phyloP scores from a whole-genome alignment of 495 filamentous ascomycete species.

The Talaromyces thailandensis region DNA sequence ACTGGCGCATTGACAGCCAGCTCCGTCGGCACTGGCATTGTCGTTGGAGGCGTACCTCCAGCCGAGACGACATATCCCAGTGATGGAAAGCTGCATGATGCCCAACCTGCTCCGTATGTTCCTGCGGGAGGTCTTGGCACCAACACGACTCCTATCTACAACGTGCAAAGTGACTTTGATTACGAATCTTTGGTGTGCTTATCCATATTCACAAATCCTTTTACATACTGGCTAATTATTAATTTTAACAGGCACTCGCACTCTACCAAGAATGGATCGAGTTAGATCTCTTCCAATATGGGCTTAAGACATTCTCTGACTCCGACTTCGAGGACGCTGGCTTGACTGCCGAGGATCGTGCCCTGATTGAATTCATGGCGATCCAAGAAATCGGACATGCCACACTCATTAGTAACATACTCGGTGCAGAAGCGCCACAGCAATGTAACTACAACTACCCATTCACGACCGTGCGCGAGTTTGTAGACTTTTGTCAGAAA shows the following conservation, averaged over 20 bases:
- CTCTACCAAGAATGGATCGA: conserved; percentile 85
- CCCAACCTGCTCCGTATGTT: conserved; percentile 62
- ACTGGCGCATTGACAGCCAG: conserved; percentile 49
- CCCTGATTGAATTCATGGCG: conserved; percentile 75
- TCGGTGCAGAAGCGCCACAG: conserved; percentile 56
- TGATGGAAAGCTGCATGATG: conserved; percentile 56
- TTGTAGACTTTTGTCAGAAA: conserved; percentile 80
- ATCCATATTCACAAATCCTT: conserved; percentile 10
- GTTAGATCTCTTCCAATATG: conserved; percentile 78
- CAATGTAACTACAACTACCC: conserved; percentile 82
- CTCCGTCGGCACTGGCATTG: conserved; percentile 39
- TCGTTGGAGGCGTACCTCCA: conserved; percentile 31
- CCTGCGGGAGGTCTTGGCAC: conserved; percentile 72
- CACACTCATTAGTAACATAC: conserved; percentile 70
- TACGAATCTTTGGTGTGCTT: conserved; percentile 52
- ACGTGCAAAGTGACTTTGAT: conserved; percentile 62
- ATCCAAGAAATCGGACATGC: conserved; percentile 78
- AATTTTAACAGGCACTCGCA: conserved; percentile 41
- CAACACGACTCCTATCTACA: conserved; percentile 68
- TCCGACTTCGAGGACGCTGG: conserved; percentile 64
- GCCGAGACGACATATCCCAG: conserved; percentile 55
- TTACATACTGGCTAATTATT: conserved; percentile 17
- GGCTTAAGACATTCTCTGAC: conserved; percentile 58
- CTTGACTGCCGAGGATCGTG: conserved; percentile 57
- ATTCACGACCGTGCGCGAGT: conserved; percentile 66